Evolutionary conservation across 352 stramenopile genomes (phyloP).

Genomic region (Globisporangium emineosum): DNA sequence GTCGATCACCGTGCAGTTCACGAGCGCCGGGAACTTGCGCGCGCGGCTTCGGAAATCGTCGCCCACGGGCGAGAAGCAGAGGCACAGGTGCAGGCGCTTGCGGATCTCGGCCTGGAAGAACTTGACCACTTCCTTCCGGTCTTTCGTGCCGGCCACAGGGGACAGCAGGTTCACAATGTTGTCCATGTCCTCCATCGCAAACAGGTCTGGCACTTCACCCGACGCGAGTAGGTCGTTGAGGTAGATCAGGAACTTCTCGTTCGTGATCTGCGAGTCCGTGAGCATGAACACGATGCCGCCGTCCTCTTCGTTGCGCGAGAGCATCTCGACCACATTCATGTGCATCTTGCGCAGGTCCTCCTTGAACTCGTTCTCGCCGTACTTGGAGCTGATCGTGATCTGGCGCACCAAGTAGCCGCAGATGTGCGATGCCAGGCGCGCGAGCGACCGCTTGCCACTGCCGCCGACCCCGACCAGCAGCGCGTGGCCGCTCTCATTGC

Average conservation of each 20-base stretch:
- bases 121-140: conserved; percentile 91
- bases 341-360: conserved; percentile 95
- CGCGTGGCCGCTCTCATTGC: conserved; percentile 87
- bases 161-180: conserved; percentile 89
- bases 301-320: conserved; percentile 79
- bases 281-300: conserved; percentile 93
- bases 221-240: conserved; percentile 94
- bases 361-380: conserved; percentile 95
- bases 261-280: conserved; percentile 95
- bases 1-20: conserved; percentile 96
- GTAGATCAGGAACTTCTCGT: conserved; percentile 96
- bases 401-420: conserved; percentile 90
- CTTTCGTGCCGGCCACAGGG: conserved; percentile 75
- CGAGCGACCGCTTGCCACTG: conserved; percentile 92
- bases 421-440: conserved; percentile 92
- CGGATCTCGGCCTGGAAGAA: conserved; percentile 94
- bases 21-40: conserved; percentile 93
- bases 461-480: conserved; percentile 94
- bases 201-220: conserved; percentile 94
- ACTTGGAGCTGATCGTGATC: conserved; percentile 94
- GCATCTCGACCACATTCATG: conserved; percentile 91
- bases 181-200: conserved; percentile 93
- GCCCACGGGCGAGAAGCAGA: conserved; percentile 95
- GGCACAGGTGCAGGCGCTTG: conserved; percentile 93
- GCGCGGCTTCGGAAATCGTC: conserved; percentile 94